phyloP scores from a whole-genome alignment of 345 rosid genomes.

The Aethionema arabicum region DNA sequence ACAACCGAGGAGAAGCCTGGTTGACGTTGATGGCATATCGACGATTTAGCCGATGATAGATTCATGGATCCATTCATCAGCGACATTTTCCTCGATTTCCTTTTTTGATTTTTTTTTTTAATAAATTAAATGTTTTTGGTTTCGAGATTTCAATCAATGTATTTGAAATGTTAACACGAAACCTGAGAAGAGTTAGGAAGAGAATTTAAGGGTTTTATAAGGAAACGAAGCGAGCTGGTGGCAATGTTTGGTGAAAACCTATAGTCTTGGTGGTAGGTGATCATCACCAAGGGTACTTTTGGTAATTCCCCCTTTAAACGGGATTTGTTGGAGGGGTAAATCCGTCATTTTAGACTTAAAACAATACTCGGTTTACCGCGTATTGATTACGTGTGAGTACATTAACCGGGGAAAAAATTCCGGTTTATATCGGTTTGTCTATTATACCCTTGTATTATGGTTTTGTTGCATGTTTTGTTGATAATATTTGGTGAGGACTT shows the following conservation, averaged over 20 bases:
- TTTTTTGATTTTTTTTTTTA: not conserved
- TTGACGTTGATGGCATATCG: conserved; percentile 33
- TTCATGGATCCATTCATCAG: conserved; percentile 37
- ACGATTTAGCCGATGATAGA: conserved; percentile 26
- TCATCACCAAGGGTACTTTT: conserved; percentile 19
- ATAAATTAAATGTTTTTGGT: not conserved
- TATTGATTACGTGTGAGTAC: not conserved
- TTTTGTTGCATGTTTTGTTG: conserved; percentile 18
- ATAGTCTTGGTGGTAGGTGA: conserved; percentile 32
- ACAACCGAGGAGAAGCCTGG: conserved; percentile 26
- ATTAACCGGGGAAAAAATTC: conserved; percentile 8
- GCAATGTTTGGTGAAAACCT: conserved; percentile 36
- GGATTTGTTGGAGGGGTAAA: conserved; percentile 26
- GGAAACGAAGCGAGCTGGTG: not conserved
- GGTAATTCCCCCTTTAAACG: not conserved
- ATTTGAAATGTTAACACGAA: conserved; percentile 26
- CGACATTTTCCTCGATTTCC: conserved; percentile 22
- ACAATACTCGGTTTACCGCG: conserved; percentile 12
- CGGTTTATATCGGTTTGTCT: conserved; percentile 1
- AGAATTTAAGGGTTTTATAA: conserved; percentile 31
- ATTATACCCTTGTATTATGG: not conserved
- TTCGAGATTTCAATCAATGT: conserved; percentile 32
- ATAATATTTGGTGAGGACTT: conserved; percentile 15
- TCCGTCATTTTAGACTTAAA: not conserved
- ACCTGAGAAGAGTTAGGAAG: conserved; percentile 31